A percentile compares a stretch with the other conserved stretches of the same genome.
Conservation (phyloP, 768 basidiomycete genomes). For the Dentipellis fragilis region DNA sequence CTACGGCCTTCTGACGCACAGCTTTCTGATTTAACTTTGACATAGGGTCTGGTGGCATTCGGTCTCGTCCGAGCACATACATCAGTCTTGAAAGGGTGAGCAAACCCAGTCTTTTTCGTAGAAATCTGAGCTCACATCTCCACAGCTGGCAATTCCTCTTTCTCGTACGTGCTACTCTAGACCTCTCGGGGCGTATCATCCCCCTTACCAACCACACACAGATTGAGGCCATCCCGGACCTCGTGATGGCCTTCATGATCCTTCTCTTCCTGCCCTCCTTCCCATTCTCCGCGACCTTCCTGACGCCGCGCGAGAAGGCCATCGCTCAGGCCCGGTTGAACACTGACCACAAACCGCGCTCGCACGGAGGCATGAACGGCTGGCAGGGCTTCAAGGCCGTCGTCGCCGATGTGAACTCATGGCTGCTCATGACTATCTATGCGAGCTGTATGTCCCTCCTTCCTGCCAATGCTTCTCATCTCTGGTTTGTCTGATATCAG, state of each 20-base stretch:
- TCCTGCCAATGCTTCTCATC: background rate
- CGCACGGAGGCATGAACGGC: slow-evolving; percentile 48
- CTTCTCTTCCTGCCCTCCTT: slow-evolving; percentile 45
- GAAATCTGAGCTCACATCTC: too few relatives aligned
- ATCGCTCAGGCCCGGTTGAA: slow-evolving; percentile 50
- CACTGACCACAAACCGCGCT: slow-evolving; percentile 44
- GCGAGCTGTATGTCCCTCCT: slow-evolving; percentile 33
- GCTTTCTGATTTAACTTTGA: background rate
- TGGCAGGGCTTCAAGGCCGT: slow-evolving; percentile 48
- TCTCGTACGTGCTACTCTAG: slow-evolving; percentile 24
- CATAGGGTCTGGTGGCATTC: slow-evolving; percentile 44
- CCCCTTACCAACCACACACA: slow-evolving; percentile 10
- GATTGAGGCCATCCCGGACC: slow-evolving; percentile 48
- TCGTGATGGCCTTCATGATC: slow-evolving; percentile 40
- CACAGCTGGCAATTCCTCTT: slow-evolving; percentile 51
- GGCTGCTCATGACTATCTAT: slow-evolving; percentile 42
- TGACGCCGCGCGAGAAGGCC: slow-evolving; percentile 40
- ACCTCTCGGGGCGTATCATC: background rate
- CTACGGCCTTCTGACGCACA: background rate
- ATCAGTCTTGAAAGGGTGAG: slow-evolving; percentile 29
- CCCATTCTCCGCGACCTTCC: slow-evolving; percentile 43
- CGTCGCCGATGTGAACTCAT: slow-evolving; percentile 38
- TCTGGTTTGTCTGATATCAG: background rate
- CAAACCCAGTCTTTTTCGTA: too few relatives aligned
- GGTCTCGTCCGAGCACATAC: slow-evolving; percentile 45